Evolutionary conservation across 306 rosid genomes (phyloP).

Genomic region (Sophora flavescens): DNA sequence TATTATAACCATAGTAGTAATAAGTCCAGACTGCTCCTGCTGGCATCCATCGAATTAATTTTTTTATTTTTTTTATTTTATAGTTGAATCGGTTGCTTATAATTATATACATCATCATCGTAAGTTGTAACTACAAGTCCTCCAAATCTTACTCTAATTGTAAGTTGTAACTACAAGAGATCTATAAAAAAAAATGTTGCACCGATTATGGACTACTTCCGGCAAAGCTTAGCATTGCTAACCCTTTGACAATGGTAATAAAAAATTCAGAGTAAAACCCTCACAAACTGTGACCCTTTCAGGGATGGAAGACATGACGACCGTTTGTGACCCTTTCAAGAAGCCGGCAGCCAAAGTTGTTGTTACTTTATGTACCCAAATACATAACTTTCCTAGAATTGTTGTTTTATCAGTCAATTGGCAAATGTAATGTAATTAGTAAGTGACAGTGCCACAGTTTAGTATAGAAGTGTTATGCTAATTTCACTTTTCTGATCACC

Average conservation of each 20-base stretch:
- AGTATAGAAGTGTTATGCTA: constrained; percentile 1
- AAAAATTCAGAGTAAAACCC: background rate
- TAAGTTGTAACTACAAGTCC: background rate
- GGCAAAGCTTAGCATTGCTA: background rate
- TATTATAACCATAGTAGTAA: background rate
- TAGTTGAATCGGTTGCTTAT: background rate
- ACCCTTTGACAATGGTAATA: background rate
- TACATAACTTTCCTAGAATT: background rate
- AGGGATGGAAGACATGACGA: background rate
- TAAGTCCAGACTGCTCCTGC: background rate
- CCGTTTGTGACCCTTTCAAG: constrained; percentile 39
- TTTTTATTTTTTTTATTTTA: background rate
- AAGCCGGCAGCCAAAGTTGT: constrained; percentile 49
- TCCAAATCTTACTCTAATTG: background rate
- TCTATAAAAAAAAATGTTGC: background rate
- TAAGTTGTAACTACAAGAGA: background rate
- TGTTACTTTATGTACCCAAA: background rate
- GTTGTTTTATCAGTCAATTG: constrained; percentile 47
- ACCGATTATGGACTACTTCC: background rate
- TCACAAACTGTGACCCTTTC: background rate
- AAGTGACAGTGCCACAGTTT: background rate
- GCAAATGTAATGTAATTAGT: constrained; percentile 33
- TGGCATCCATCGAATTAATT: background rate
- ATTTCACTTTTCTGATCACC: constrained; percentile 17
- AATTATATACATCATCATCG: background rate